Conservation (phyloP, 202 grass and related monocot genomes). For the Dendrocalamus latiflorus region DNA sequence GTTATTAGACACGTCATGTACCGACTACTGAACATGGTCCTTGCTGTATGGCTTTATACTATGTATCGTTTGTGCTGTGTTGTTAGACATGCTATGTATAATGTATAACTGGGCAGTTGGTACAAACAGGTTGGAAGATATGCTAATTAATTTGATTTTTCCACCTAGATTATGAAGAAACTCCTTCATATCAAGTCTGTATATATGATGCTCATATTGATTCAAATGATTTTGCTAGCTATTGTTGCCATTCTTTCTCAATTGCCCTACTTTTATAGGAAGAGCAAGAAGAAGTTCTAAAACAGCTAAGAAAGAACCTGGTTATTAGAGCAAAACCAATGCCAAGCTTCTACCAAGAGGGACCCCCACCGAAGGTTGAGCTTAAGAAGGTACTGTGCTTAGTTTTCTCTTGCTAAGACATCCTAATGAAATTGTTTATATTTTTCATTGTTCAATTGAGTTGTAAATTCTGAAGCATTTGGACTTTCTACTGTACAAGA, state of each 20-base stretch:
- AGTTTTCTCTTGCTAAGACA: not conserved
- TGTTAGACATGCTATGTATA: not conserved
- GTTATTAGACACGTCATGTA: not conserved
- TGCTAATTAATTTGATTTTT: not conserved
- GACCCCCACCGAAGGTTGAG: constrained; percentile 59
- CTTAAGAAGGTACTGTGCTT: constrained; percentile 60
- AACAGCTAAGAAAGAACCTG: constrained; percentile 70
- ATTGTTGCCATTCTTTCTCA: too few relatives aligned
- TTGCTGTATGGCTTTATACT: not conserved
- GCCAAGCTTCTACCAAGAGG: constrained; percentile 77
- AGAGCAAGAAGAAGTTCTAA: constrained; percentile 77
- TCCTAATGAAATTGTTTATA: not conserved
- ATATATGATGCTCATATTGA: not conserved
- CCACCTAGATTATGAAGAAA: not conserved
- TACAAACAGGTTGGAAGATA: not conserved
- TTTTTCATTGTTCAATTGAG: not conserved
- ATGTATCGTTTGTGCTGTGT: not conserved
- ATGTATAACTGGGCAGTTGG: not conserved
- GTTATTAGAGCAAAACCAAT: constrained; percentile 64
- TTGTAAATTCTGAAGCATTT: not conserved
- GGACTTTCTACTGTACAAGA: not conserved
- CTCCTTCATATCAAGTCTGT: not conserved
- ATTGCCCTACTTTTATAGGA: constrained; percentile 48
- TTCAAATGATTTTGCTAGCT: constrained; percentile 11
- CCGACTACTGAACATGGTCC: not conserved